Conservation (phyloP, 805 yeast genomes). For the Priceomyces fermenticarens region DNA sequence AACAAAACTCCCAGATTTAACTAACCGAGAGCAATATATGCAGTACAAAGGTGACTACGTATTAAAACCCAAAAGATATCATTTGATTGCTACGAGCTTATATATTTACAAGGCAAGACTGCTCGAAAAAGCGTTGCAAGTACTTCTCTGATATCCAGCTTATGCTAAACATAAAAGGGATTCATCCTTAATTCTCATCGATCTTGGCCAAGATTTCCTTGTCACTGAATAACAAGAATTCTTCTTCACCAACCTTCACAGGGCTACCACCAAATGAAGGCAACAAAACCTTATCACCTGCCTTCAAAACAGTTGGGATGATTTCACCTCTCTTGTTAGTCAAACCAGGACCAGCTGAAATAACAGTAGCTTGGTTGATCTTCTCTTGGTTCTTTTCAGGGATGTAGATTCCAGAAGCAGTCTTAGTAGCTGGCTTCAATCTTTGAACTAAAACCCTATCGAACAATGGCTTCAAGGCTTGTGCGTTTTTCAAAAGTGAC, state of each 20-base stretch:
- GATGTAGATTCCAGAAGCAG: constrained; percentile 88
- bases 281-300: constrained; percentile 92
- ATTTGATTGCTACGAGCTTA: too few species aligned
- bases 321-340: constrained; percentile 70
- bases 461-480: constrained; percentile 84
- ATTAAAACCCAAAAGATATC: not conserved
- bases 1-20: too few species aligned
- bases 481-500: constrained; percentile 74
- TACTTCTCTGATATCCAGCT: too few species aligned
- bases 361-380: constrained; percentile 85
- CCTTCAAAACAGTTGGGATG: constrained; percentile 69
- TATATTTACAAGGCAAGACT: too few species aligned
- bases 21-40: too few species aligned
- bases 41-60: too few species aligned
- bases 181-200: constrained; percentile 27
- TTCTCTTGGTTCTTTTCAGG: constrained; percentile 97
- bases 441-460: constrained; percentile 97
- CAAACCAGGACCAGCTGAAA: constrained; percentile 95
- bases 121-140: too few species aligned
- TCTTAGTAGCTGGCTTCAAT: constrained; percentile 83
- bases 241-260: constrained; percentile 84
- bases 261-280: constrained; percentile 93
- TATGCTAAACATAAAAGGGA: too few species aligned
- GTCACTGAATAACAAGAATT: constrained; percentile 82
- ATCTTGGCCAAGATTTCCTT: constrained; percentile 93